A percentile compares a stretch with the other conserved stretches of the same genome.
These are phyloP conservation scores for Camelina sativa DNA, from an alignment of 345 rosid species.

Conservation along the genomic window DNA sequence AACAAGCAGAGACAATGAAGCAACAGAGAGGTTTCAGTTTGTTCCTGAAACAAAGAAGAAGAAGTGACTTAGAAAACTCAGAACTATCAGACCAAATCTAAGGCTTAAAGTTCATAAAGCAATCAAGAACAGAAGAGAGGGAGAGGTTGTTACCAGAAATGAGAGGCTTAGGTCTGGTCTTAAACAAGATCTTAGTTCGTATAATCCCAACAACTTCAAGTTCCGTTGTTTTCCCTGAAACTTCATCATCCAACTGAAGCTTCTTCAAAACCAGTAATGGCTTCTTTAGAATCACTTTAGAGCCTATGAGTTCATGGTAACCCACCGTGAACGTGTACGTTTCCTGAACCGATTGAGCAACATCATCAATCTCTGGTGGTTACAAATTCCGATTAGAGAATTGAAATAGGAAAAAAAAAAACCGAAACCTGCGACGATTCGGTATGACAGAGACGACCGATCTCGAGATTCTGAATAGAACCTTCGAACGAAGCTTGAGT, in stretches of 20 bases:
- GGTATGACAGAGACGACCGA: constrained; percentile 79
- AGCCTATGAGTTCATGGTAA: constrained; percentile 72
- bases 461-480: constrained; percentile 71
- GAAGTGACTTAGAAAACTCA: not conserved
- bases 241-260: constrained; percentile 44
- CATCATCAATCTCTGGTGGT: not conserved
- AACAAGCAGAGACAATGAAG: not conserved
- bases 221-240: constrained; percentile 48
- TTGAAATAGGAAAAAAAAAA: not conserved
- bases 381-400: not conserved
- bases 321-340: constrained; percentile 80
- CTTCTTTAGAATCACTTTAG: constrained; percentile 64
- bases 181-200: constrained; percentile 78
- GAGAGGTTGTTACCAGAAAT: constrained; percentile 58
- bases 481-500: constrained; percentile 62
- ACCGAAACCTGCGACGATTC: constrained; percentile 65
- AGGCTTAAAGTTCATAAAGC: not conserved
- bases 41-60: constrained; percentile 31
- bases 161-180: constrained; percentile 81
- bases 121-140: constrained; percentile 7
- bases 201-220: constrained; percentile 72
- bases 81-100: not conserved
- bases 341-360: constrained; percentile 50
- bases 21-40: constrained; percentile 19
- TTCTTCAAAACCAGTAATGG: constrained; percentile 81